Percentiles rank a stretch among this genome's conserved stretches.
Conservation (phyloP, 1,284 basidiomycete genomes). For the Trametes hirsuta region DNA sequence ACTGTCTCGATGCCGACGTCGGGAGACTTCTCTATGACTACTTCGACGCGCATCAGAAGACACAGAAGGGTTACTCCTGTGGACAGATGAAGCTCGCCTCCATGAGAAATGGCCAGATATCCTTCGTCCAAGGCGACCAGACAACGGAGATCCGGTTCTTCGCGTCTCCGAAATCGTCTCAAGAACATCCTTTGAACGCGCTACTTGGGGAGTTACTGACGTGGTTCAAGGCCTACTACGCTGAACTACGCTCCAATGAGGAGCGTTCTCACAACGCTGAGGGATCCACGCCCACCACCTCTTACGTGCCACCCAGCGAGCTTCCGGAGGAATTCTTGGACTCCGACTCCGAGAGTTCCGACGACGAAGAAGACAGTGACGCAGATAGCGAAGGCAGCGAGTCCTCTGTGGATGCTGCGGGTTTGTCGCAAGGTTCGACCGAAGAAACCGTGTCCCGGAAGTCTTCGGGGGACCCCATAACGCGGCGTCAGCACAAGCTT, state of each 20-base stretch:
- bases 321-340: not conserved
- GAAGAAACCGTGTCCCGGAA: not conserved
- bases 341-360: too few relatives aligned
- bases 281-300: not conserved
- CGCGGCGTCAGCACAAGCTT: not conserved
- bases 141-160: not conserved
- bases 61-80: not conserved
- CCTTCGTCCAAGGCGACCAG: not conserved
- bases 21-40: not conserved
- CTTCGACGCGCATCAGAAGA: constrained; percentile 3
- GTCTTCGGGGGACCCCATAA: not conserved
- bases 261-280: not conserved
- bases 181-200: not conserved
- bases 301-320: not conserved
- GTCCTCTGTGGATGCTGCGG: too few relatives aligned
- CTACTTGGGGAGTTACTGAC: not conserved
- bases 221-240: constrained; percentile 7
- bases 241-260: not conserved
- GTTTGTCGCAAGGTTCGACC: too few relatives aligned
- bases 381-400: not conserved
- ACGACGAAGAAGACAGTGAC: not conserved
- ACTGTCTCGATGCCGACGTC: not conserved
- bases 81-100: not conserved
- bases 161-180: not conserved
- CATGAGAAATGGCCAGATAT: not conserved